Percentiles rank a stretch among this genome's conserved stretches.
These are phyloP conservation scores for Knoxia roxburghii DNA, from an alignment of 257 asterid genomes.

Conservation along the genomic window DNA sequence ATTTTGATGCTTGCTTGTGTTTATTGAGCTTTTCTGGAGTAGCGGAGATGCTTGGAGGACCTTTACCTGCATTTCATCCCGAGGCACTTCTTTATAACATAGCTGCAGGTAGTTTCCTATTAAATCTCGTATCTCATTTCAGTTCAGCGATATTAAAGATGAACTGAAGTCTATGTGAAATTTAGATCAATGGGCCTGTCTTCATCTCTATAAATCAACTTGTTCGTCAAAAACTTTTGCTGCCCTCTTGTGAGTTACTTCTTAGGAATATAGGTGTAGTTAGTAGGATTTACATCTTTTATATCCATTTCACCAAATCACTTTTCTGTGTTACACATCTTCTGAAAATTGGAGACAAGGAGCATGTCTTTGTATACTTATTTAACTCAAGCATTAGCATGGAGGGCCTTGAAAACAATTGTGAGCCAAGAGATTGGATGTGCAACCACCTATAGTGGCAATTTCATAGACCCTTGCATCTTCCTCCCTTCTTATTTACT, in stretches of 20 bases:
- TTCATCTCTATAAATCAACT: not conserved
- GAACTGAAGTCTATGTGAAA: not conserved
- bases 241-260: not conserved
- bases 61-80: slow-evolving; percentile 72
- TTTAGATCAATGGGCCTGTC: not conserved
- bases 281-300: not conserved
- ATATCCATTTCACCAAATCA: not conserved
- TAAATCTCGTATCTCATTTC: not conserved
- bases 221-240: not conserved
- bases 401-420: not conserved
- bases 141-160: not conserved
- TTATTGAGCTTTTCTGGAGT: slow-evolving; percentile 72
- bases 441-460: too few species aligned
- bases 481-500: too few species aligned
- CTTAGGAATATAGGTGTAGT: not conserved
- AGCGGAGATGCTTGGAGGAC: slow-evolving; percentile 71
- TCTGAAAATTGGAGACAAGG: not conserved
- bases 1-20: slow-evolving; percentile 27
- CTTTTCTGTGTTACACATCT: not conserved
- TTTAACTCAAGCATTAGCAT: not conserved
- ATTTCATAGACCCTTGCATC: too few species aligned
- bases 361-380: not conserved
- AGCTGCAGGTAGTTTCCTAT: slow-evolving; percentile 56
- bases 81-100: slow-evolving; percentile 67
- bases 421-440: not conserved